These are phyloP conservation scores for Diaporthe destruens DNA, from an alignment of 2,329 filamentous ascomycete species.

Conservation along the genomic window DNA sequence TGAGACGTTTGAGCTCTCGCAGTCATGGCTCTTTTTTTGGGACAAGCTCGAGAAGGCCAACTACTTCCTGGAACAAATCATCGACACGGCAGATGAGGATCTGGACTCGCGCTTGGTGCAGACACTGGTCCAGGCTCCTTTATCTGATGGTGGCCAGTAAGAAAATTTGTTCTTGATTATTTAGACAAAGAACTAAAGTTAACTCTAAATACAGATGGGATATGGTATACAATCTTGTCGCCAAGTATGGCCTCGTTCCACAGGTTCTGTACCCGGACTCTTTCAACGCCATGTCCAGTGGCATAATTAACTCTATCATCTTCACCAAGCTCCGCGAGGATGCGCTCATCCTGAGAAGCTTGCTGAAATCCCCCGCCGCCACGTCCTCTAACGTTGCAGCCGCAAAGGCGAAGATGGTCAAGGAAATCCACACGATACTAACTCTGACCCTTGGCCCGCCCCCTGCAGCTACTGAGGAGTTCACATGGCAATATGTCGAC, in stretches of 20 bases:
- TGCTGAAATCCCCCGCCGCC: slow-evolving; percentile 58
- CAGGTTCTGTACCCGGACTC: slow-evolving; percentile 85
- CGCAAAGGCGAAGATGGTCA: slow-evolving; percentile 80
- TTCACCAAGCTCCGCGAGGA: slow-evolving; percentile 91
- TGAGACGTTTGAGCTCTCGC: slow-evolving; percentile 85
- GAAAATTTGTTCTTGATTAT: no score
- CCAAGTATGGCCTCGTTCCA: slow-evolving; percentile 90
- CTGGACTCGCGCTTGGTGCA: slow-evolving; percentile 81
- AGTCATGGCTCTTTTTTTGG: slow-evolving; percentile 91
- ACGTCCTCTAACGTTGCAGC: slow-evolving; percentile 55
- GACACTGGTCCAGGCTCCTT: slow-evolving; percentile 74
- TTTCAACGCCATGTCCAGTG: slow-evolving; percentile 80
- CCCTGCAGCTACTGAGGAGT: slow-evolving; percentile 75
- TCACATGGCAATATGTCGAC: slow-evolving; percentile 85
- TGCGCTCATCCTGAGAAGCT: slow-evolving; percentile 76
- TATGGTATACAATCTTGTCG: slow-evolving; percentile 88
- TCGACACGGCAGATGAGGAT: slow-evolving; percentile 78
- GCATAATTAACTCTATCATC: slow-evolving; percentile 78
- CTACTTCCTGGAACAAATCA: slow-evolving; percentile 87
- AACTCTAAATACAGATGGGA: no score
- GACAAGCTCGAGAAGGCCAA: slow-evolving; percentile 95
- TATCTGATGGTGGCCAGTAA: slow-evolving; percentile 88
- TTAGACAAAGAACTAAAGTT: no score
- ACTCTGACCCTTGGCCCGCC: slow-evolving; percentile 86
- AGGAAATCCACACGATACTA: slow-evolving; percentile 84